phyloP scores from a whole-genome alignment of 2,329 filamentous ascomycete genomes.

The Trichoderma arundinaceum region DNA sequence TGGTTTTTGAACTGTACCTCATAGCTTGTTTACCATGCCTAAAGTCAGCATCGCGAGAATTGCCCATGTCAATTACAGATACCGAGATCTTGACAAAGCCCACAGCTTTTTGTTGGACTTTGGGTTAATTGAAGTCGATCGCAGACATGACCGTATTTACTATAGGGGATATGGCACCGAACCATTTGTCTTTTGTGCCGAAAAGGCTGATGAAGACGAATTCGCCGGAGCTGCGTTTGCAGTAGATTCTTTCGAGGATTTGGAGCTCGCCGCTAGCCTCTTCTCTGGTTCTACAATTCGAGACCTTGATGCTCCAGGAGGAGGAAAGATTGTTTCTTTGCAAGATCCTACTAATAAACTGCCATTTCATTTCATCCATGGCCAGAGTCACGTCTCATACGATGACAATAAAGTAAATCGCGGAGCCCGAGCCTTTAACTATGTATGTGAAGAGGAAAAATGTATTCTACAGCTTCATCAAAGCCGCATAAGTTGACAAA shows the following conservation, averaged over 20 bases:
- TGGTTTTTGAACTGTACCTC: too few relatives aligned
- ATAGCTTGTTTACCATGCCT: too few relatives aligned
- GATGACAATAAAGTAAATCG: too few relatives aligned
- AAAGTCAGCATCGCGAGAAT: background rate
- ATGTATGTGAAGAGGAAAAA: background rate
- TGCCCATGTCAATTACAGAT: constrained; percentile 28
- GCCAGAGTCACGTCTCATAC: too few relatives aligned
- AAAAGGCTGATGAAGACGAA: too few relatives aligned
- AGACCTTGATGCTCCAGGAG: constrained; percentile 38
- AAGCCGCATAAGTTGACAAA: too few relatives aligned
- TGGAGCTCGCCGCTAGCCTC: too few relatives aligned
- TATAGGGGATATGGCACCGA: constrained; percentile 58
- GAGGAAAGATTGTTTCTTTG: constrained; percentile 48
- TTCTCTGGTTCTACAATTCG: too few relatives aligned
- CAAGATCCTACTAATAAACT: constrained; percentile 44
- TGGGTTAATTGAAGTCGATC: constrained; percentile 38
- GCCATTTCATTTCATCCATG: constrained; percentile 39
- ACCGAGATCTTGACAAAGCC: constrained; percentile 39
- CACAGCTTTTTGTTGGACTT: constrained; percentile 39
- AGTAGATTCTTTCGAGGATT: too few relatives aligned
- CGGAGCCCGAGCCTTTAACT: too few relatives aligned
- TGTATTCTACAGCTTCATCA: background rate
- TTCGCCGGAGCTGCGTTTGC: constrained; percentile 37
- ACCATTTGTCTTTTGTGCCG: constrained; percentile 54
- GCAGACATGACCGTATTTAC: constrained; percentile 47